Conservation (phyloP, 2,329 filamentous ascomycete species). For the Monosporascus sp. region DNA sequence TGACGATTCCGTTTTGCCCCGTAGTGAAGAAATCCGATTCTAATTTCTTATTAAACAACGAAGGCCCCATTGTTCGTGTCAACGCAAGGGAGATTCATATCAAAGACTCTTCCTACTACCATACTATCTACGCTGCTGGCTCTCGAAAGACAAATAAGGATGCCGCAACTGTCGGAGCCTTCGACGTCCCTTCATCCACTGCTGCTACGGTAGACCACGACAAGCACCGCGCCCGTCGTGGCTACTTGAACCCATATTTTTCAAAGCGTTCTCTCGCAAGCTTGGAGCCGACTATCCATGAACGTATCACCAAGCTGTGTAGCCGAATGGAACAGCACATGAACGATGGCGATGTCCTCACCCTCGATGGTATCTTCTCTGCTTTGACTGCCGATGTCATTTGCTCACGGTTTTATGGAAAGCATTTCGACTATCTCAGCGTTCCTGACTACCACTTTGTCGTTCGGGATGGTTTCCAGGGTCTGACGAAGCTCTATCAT, state of each 20-base stretch:
- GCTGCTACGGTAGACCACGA: neutral
- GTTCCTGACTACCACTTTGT: conserved; percentile 7
- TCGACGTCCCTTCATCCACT: neutral
- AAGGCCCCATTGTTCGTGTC: neutral
- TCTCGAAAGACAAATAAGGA: neutral
- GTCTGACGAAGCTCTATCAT: neutral
- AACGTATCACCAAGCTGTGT: neutral
- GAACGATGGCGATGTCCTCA: neutral
- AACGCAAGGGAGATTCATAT: neutral
- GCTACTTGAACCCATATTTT: neutral
- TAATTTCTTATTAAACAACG: too few species aligned
- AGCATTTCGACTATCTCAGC: conserved; percentile 10
- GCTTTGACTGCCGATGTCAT: conserved; percentile 17
- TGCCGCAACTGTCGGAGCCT: neutral
- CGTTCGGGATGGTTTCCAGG: neutral
- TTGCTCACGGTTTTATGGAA: conserved; percentile 11
- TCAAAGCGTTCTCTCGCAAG: neutral
- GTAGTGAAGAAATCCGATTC: too few species aligned
- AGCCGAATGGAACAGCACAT: neutral
- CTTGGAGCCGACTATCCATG: neutral
- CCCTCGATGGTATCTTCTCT: conserved; percentile 11
- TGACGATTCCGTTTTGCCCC: too few species aligned
- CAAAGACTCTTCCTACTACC: neutral
- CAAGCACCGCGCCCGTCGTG: neutral
- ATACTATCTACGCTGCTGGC: neutral